These are phyloP conservation scores for Pseudovirgaria hyperparasitica DNA, from an alignment of 2,329 filamentous ascomycete genomes.

Conservation along the genomic window DNA sequence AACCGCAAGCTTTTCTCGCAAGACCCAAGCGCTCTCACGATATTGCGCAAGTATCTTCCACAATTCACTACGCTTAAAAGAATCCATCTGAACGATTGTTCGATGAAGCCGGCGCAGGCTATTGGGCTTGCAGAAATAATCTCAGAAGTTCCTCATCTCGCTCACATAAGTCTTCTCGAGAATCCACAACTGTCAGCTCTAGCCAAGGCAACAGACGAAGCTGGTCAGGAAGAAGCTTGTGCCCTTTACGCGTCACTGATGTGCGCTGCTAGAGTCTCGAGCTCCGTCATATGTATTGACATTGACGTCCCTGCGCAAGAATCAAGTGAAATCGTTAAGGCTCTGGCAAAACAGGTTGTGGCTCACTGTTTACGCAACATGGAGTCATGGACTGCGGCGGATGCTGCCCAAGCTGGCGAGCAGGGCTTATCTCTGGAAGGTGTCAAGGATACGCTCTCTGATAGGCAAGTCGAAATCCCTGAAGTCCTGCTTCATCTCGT, in stretches of 20 bases:
- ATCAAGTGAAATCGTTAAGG: conserved; percentile 83
- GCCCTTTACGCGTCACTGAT: conserved; percentile 86
- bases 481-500: conserved; percentile 81
- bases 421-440: conserved; percentile 29
- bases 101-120: conserved; percentile 72
- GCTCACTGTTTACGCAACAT: conserved; percentile 90
- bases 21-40: conserved; percentile 58
- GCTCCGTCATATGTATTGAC: conserved; percentile 76
- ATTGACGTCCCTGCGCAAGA: conserved; percentile 74
- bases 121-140: conserved; percentile 85
- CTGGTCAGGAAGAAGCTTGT: conserved; percentile 80
- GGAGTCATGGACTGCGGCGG: conserved; percentile 60
- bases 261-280: conserved; percentile 73
- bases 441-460: too few species aligned
- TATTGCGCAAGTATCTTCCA: conserved; percentile 74
- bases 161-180: conserved; percentile 76
- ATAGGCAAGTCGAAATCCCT: conserved; percentile 51
- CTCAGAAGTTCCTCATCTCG: conserved; percentile 67
- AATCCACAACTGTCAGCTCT: conserved; percentile 62
- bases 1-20: conserved; percentile 69
- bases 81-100: conserved; percentile 75
- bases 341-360: conserved; percentile 85
- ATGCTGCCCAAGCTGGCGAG: conserved; percentile 36
- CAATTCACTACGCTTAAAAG: conserved; percentile 67
- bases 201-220: conserved; percentile 63